Evolutionary conservation across 1,139 yeast species (phyloP), one percentile per base, ranked within the genome.

Genomic region (Candida frijolesensis): DNA sequence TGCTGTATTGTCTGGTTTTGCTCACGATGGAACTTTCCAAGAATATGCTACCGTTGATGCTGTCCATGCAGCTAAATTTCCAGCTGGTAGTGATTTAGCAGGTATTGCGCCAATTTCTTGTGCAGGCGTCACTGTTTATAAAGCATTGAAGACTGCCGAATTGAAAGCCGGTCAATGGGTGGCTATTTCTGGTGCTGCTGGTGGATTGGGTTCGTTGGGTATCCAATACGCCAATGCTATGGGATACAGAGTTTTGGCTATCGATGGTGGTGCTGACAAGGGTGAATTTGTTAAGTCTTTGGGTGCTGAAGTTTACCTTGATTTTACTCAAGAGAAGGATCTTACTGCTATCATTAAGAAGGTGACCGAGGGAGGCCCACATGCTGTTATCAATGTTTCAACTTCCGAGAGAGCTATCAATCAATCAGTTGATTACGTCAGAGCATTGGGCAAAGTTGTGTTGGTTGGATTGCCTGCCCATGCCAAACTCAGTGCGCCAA

Each of bases 31-130:
- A 63, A 83, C 90, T 39, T 86, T 85, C 82, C 89, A 85, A 71
- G 86, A 86, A 68, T 86, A 84, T 61, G 90, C 90, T 37, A 84
- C 91, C 47, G 90, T 95, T 53, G 92, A 87, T 69, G 94, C 94
- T 44, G 80, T 86, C 53, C 95, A 87, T 66, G 96, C 95, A 49
- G 95, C 96, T 40, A 78, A 80, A 64, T 82, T 89, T 60, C 88
- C 92, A 51, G 64, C 73, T 58, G 86, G 84, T 55, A 75, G 87
- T 48, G 89, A 88, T 63, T 80, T 88, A 64, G 91, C 92, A 51
- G 72, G 77, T 59, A 82, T 84, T 53, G 83, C 96, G 27, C 96
- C 96, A 58, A 82, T 89, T 55, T 75, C 85, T 62, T 86, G 92
- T 80, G 92, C 90, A 22, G 92, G 92, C 74, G 82, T 86, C 62